Evolutionary conservation across 108 stramenopile species (phyloP), one percentile per base, ranked within the genome.

Genomic region (Aurantiochytrium sp.): DNA sequence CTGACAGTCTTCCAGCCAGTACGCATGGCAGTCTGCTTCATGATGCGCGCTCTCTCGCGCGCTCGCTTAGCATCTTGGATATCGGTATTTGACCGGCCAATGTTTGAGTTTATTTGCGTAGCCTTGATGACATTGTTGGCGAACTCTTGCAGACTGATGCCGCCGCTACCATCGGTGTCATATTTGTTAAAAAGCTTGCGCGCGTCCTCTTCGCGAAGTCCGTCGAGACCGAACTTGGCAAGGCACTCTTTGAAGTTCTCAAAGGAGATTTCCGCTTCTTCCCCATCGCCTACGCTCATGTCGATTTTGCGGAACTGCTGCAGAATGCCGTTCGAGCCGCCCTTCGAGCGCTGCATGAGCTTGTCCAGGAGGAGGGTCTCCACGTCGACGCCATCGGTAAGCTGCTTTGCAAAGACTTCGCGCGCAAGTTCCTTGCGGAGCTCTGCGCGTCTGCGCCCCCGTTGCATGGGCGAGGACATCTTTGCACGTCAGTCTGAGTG

Each of bases 391-490:
- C 28, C 25, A 25, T 53, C 3, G 18, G 76, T 83, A 43, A 83
- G 76, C 51, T 83, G 76, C 76, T 83, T 83, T 12, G 76, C 76
- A 23, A 83, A 83, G n/a, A 83, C 76, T 53, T 83, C 76, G 16
- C 51, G 6, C 5, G 76, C 76, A 16, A 53, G 51, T 23, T 83
- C 28, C 1, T 53, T 21, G 3, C 76, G 76, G 1, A 45, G 76
- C 1, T 83, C 76, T 12, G 76, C 76, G n/a, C 76, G 76, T 28
- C 76, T 21, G 16, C 45, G 19, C 3, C 76, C 76, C 6, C 76
- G 76, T 0, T 8, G 43, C 8, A 83, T 25, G n/a, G 76, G 76
- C 4, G 76, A 53, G 10, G 49, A 6, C 76, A 83, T 83, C 19
- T 16, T 42, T 72, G 72, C 29, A 16, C 19, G 23, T 59, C n/a